Evolutionary conservation across 768 basidiomycete species (phyloP), one percentile per base, ranked within the genome.

Genomic region (Rhodosporidiobolus sp.): DNA sequence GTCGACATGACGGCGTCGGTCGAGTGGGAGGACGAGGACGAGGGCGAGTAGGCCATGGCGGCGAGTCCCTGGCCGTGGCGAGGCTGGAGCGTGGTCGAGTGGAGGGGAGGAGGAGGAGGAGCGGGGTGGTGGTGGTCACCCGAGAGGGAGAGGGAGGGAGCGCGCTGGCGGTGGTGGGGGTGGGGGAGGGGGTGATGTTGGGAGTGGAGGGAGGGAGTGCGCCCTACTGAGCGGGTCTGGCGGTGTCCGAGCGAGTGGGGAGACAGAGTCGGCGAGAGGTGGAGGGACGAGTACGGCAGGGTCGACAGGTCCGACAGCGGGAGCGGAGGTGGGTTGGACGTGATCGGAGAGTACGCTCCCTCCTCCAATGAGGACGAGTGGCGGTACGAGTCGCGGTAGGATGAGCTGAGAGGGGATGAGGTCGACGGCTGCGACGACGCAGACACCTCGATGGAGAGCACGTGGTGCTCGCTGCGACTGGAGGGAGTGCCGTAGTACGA

Each of bases 11-110:
- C 4, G 20, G 19, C 17, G 38, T 28, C 57, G 24, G 26, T 7
- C 7, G 45, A 11, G 24, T 9, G 34, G 50, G 45, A 20, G 35
- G 58, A 67, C 50, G 34, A 12, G 34, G 45, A n/a, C 34, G 56
- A 34, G 43, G 70, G 56, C 43, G 73, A 70, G 73, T 74, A 70
- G 52, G 45, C 59, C 67, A 73, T 65, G n/a, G 32, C 24, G 32
- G 48, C 26, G 54, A 0, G 4, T 43, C 4, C 4, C 22, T 30
- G 49, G 3, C 14, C 5, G 3, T 3, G 34, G 22, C 24, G 28
- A 20, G n/a, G 32, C 3, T 28, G 46, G 45, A 22, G 3, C 22
- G 10, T 35, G 35, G 10, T 57, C n/a, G n/a, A n/a, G n/a, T n/a
- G n/a, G n/a, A n/a, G n/a, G n/a, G 35, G 12, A 24, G 34, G 9